Base-by-base conservation (phyloP, 2,329 filamentous ascomycete genomes). In the Endocalyx cinctus region DNA sequence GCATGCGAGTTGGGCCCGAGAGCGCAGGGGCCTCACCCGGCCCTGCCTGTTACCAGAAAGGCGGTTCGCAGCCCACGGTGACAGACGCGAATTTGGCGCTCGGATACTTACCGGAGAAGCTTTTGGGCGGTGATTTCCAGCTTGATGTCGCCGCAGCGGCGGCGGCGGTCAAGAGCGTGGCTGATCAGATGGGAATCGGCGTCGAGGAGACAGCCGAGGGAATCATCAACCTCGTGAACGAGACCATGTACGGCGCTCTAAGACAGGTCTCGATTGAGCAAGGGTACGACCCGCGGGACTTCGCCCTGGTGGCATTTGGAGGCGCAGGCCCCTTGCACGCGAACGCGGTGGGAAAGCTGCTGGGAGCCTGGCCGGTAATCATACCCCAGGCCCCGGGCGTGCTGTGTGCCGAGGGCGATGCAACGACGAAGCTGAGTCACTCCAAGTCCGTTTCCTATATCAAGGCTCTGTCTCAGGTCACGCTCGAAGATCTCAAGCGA, bases 341-440 rank as follows among this genome's bases (percentile, higher is more conserved):
- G 4, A 72, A 71, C 32, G 63, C 66, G 4, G 55, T 72, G 2
- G 69, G 68, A 15, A 61, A 69, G 42, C 57, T 72, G 2, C 57
- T 72, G 5, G 64, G 66, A 1, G 64, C 67, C 3, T 72, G 64
- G 63, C 68, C 68, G 5, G 66, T 72, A n/a, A 70, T 72, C n/a
- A 54, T 72, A 3, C 69, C 69, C 10, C 66, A 64, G 2, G 66
- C 66, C 2, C 69, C 69, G 5, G 69, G 68, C 15, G 65, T 68
- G 8, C 51, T 72, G 1, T 72, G 68, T 38, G 68, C 69, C 3
- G 63, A 67, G 34, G 69, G 68, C 0, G 69, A 72, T 51, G 65
- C 62, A 4, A 68, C 64, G 1, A 72, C 68, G 0, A 66, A 67
- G 41, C 60, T 72, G 43, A 63, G 63, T 25, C 65, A 69, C 30